Evolutionary conservation across 352 stramenopile genomes (phyloP), one percentile per base, ranked within the genome.

Genomic region (Globisporangium alternatum): DNA sequence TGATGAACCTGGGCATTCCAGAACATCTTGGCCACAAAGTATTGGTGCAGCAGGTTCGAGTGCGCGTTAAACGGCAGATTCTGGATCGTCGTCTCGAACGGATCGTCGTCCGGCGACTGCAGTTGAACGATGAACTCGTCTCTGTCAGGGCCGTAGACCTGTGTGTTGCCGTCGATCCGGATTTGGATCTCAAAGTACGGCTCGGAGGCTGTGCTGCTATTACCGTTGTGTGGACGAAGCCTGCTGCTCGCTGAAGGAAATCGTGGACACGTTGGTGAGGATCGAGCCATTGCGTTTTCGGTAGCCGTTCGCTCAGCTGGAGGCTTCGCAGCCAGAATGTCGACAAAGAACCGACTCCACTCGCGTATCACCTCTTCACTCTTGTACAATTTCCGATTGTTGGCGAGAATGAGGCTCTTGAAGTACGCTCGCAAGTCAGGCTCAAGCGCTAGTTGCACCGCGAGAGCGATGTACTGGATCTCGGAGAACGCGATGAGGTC

Each of bases 291-390:
- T 1, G 21, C 2, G 7, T 2, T 8, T 13, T 57, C 58, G 0
- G 17, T 6, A 5, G 3, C 13, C n/a, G 57, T 15, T n/a, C 43
- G 12, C 17, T 44, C 37, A 43, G 28, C 7, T 17, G 67, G 70
- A 1, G 70, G 48, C 19, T 66, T 48, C 1, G 30, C 45, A 0
- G 55, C 61, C 17, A 78, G 30, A 15, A 78, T 71, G 25, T 56
- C 21, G 31, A 65, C n/a, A 10, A 79, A 66, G 56, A 83, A 80
- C 2, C n/a, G 39, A 10, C 74, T 62, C 79, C 81, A 90, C 31
- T 90, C 81, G 19, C 15, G 15, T 6, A 81, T 49, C 21, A 86
- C 77, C 8, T 5, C 22, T 3, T 41, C 49, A 15, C 75, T 45
- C 13, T 78, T 69, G 47, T 78, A 89, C 5, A 90, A 48, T 33